A percentile compares a stretch with the other conserved stretches of the same genome.
These are phyloP conservation scores for Viola odorata DNA, from an alignment of 345 rosid species.

Conservation along the genomic window DNA sequence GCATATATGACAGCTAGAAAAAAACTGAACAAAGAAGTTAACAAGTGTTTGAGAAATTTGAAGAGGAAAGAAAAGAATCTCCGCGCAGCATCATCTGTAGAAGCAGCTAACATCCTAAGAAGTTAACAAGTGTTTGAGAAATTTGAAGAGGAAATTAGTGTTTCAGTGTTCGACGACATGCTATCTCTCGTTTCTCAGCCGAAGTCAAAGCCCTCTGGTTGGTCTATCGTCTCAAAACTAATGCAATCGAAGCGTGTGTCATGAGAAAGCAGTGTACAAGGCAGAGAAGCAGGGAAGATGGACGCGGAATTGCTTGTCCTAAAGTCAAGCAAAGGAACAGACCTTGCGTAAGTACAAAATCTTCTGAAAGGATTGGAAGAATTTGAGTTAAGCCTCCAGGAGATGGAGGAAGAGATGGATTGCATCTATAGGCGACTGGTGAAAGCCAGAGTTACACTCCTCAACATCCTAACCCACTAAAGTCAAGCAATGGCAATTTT, in stretches of 20 bases:
- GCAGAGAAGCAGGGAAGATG: background rate
- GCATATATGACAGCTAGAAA: conserved; percentile 2
- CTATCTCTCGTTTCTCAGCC: too few relatives aligned
- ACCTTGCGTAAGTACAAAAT: background rate
- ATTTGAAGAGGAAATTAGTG: too few relatives aligned
- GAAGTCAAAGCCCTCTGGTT: too few relatives aligned
- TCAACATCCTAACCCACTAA: too few relatives aligned
- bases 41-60: conserved; percentile 1
- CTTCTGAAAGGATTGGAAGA: background rate
- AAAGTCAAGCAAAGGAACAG: too few relatives aligned
- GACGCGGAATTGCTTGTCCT: conserved; percentile 2
- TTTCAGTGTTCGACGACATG: too few relatives aligned
- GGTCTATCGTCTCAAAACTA: too few relatives aligned
- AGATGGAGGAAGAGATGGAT: too few relatives aligned
- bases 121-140: background rate
- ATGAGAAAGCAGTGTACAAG: background rate
- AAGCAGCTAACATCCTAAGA: background rate
- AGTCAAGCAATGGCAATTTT: too few relatives aligned
- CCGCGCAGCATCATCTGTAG: background rate
- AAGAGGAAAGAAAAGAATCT: background rate
- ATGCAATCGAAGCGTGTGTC: too few relatives aligned
- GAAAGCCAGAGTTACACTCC: too few relatives aligned
- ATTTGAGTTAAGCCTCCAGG: background rate
- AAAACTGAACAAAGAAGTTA: background rate
- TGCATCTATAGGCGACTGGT: too few relatives aligned